Conservation (phyloP, 495 filamentous ascomycete species). For the Talaromyces stipitatus region DNA sequence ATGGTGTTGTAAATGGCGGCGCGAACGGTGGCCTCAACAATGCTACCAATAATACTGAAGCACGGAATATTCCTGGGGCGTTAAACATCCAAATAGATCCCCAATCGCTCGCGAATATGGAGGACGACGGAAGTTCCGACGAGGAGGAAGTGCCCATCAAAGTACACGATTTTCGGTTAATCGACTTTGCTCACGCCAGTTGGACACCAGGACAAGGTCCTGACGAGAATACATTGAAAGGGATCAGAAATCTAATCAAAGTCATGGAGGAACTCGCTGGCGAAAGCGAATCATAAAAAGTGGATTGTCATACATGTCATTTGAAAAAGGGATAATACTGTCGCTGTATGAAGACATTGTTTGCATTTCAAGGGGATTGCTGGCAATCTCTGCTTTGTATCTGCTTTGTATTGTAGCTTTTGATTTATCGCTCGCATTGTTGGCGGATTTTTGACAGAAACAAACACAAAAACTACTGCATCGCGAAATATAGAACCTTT, state of each 20-base stretch:
- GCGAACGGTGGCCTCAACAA: too few relatives aligned
- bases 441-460: neutral
- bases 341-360: neutral
- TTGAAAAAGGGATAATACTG: neutral
- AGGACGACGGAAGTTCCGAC: constrained; percentile 38
- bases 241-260: constrained; percentile 64
- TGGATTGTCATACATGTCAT: neutral
- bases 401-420: neutral
- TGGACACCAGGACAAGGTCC: constrained; percentile 82
- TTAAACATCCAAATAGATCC: constrained; percentile 35
- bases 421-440: neutral
- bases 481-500: neutral
- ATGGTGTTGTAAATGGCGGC: neutral
- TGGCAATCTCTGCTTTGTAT: neutral
- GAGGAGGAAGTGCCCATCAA: constrained; percentile 60
- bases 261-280: constrained; percentile 57
- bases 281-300: constrained; percentile 2
- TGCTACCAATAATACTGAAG: neutral
- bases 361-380: constrained; percentile 1
- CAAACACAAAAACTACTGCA: neutral
- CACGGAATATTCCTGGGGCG: constrained; percentile 13
- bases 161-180: constrained; percentile 77
- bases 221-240: constrained; percentile 76
- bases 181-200: constrained; percentile 91
- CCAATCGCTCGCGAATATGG: constrained; percentile 20